These are phyloP conservation scores for Fusarium caatingaense DNA, from an alignment of 2,329 filamentous ascomycete genomes.

Conservation along the genomic window DNA sequence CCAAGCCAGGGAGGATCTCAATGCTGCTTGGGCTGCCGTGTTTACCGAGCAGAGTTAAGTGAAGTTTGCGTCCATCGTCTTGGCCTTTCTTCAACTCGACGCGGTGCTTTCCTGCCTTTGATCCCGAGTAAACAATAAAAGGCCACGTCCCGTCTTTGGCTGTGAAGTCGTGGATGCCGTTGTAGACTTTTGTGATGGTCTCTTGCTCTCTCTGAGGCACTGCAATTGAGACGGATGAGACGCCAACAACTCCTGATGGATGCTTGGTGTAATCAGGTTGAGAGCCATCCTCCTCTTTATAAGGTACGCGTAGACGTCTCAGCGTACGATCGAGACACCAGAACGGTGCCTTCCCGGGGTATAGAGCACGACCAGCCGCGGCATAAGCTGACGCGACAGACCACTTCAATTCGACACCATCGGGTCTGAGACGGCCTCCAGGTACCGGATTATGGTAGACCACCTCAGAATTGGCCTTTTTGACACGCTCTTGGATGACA, in stretches of 20 bases:
- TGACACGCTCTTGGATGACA: constrained; percentile 6
- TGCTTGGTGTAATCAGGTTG: constrained; percentile 12
- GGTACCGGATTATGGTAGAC: constrained; percentile 5
- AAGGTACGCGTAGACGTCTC: constrained; percentile 16
- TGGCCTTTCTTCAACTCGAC: background rate
- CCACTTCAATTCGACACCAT: constrained; percentile 31
- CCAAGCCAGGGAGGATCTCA: constrained; percentile 20
- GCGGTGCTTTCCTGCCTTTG: constrained; percentile 1
- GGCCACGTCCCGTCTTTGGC: background rate
- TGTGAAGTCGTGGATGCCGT: constrained; percentile 15
- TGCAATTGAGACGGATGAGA: constrained; percentile 7
- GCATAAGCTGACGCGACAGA: constrained; percentile 25
- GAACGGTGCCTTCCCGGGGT: constrained; percentile 22
- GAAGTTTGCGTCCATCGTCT: background rate
- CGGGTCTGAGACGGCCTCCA: constrained; percentile 26
- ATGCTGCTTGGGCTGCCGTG: background rate
- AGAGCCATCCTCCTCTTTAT: background rate
- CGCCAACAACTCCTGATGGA: background rate
- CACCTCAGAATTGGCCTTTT: background rate
- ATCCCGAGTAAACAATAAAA: constrained; percentile 28
- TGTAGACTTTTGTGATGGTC: constrained; percentile 3
- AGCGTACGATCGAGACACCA: constrained; percentile 31
- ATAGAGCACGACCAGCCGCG: background rate
- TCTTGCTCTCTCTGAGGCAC: background rate
- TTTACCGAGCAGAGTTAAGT: constrained; percentile 1